Evolutionary conservation across 2,329 filamentous ascomycete species (phyloP).

Genomic region (Colletotrichum trifolii): DNA sequence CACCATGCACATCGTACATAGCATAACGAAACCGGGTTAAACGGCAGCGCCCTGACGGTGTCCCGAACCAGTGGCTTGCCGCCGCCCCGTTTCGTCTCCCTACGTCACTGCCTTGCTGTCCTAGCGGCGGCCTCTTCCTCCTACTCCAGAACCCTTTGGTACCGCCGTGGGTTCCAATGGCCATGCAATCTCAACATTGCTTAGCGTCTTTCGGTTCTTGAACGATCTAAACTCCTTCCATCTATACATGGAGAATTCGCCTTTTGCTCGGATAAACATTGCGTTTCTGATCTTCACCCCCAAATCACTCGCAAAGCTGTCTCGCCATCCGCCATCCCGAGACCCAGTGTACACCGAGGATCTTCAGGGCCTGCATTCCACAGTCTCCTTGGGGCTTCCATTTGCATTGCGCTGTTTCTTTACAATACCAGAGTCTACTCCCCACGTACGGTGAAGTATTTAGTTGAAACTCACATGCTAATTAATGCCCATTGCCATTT

Average conservation of each 20-base stretch:
- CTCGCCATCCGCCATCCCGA: not conserved
- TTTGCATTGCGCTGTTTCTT: not conserved
- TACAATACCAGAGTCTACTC: not conserved
- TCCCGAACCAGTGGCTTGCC: not conserved
- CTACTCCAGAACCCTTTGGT: not conserved
- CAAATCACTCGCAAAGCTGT: not conserved
- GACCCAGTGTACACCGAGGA: constrained; percentile 1
- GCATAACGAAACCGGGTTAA: not conserved
- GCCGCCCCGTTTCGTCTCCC: constrained; percentile 20
- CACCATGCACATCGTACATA: not conserved
- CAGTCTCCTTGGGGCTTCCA: not conserved
- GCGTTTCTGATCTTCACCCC: constrained; percentile 6
- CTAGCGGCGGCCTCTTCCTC: constrained; percentile 9
- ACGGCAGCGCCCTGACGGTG: constrained; percentile 9
- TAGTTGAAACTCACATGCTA: not conserved
- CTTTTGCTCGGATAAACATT: constrained; percentile 16
- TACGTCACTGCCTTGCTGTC: constrained; percentile 11
- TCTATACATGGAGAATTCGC: not conserved
- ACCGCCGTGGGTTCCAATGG: not conserved
- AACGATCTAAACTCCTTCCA: not conserved
- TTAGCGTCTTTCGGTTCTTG: not conserved
- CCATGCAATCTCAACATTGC: not conserved
- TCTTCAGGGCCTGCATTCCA: constrained; percentile 16
- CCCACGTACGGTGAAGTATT: too few relatives aligned
- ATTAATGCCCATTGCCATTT: not conserved